Base-by-base conservation (phyloP, 2,329 filamentous ascomycete genomes). In the Simplicillium aogashimaense region DNA sequence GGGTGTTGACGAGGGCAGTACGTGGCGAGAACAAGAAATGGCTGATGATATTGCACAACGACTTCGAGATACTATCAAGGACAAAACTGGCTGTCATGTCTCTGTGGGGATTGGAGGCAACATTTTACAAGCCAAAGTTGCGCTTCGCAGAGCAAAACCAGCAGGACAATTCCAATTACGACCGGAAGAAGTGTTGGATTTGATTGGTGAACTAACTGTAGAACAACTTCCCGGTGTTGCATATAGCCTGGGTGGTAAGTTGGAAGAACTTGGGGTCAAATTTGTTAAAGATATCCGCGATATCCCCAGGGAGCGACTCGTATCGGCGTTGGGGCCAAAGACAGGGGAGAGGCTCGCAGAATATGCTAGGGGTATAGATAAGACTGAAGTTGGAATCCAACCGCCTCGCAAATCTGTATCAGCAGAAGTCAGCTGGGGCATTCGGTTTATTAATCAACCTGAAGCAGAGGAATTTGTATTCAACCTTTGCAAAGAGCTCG, bases 341-440 rank as follows among this genome's bases (percentile, higher is more conserved):
- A 98, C 89, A 1, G 88, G 90, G 3, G 83, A 87, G 50, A 95
- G 83, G 57, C 69, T 98, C 0, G 90, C 83, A 72, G 87, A 95
- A 38, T 97, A 94, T 58, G 74, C 90, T 16, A 78, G 87, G 6
- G 92, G 92, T 3, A 86, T 97, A 37, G 92, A 98, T 60, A 74
- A 72, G 37, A 72, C 78, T 2, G 87, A 95, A 58, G 86, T 97
- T 6, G 90, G 89, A 28, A 84, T 90, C 42, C 84, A 94, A 53
- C 77, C 83, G 0, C 69, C 86, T 13, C 80, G 92, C 40, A 98
- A 97, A 56, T 97, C 90, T 0, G 87, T 98, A 0, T 97, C 92
- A 2, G 90, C 90, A 1, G 92, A 98, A 57, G 87, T 98, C 46
- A 98, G 92, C 52, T 98, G 92, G 92, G 92, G 94, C 3, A 94